These are phyloP conservation scores for Colletotrichum sansevieriae DNA, from an alignment of 2,329 filamentous ascomycete genomes.

Conservation along the genomic window DNA sequence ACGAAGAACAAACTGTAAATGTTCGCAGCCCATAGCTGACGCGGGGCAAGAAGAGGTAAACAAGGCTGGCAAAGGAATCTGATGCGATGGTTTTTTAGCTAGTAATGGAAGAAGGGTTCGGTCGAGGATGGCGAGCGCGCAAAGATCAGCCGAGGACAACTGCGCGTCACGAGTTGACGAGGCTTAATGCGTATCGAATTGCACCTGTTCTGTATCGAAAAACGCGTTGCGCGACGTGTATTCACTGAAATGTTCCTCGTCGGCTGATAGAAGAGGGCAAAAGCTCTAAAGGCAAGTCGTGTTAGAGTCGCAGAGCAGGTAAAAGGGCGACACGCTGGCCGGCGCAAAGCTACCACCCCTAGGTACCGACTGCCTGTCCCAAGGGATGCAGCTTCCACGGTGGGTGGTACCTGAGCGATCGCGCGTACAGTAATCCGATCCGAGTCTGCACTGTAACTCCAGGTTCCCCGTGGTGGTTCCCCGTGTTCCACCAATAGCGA, in stretches of 20 bases:
- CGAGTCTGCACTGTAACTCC: not conserved
- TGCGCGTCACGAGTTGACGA: not conserved
- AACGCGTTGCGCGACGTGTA: not conserved
- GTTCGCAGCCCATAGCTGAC: constrained; percentile 32
- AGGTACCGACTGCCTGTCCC: constrained; percentile 6
- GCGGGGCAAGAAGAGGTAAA: not conserved
- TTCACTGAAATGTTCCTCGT: not conserved
- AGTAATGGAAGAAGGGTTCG: not conserved
- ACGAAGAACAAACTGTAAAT: not conserved
- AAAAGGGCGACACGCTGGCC: constrained; percentile 22
- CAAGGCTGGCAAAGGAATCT: not conserved
- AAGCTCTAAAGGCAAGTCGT: not conserved
- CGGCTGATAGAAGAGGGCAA: not conserved
- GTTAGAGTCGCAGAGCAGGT: constrained; percentile 8
- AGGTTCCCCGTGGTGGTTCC: too few relatives aligned
- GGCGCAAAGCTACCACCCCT: constrained; percentile 2
- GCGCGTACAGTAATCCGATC: not conserved
- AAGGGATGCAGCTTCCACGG: constrained; percentile 32
- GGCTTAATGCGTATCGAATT: not conserved
- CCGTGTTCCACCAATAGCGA: too few relatives aligned
- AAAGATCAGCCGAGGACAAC: too few relatives aligned
- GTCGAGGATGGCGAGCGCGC: not conserved
- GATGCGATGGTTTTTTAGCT: not conserved
- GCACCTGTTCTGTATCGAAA: not conserved
- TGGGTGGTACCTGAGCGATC: not conserved